A percentile compares a stretch with the other conserved stretches of the same genome.
These are phyloP conservation scores for Mycosphaerelloides madeirae DNA, from an alignment of 2,329 filamentous ascomycete species.

Conservation along the genomic window DNA sequence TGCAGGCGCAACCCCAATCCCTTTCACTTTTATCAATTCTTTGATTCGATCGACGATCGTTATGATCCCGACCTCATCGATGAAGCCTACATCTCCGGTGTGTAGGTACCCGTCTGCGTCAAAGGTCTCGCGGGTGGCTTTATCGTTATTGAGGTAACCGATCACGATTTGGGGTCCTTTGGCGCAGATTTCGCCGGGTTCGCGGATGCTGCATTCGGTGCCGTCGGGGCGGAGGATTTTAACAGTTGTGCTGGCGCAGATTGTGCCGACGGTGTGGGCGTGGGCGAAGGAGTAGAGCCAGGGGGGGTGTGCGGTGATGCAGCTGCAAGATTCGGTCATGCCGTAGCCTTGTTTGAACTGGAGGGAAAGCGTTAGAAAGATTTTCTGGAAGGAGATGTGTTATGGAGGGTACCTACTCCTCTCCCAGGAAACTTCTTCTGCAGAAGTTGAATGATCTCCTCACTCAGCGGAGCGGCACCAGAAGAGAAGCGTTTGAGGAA, in stretches of 20 bases:
- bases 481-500: slow-evolving; percentile 54
- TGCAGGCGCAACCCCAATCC: slow-evolving; percentile 50
- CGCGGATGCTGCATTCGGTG: slow-evolving; percentile 47
- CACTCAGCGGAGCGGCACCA: slow-evolving; percentile 56
- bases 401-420: slow-evolving; percentile 27
- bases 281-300: slow-evolving; percentile 55
- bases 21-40: slow-evolving; percentile 52
- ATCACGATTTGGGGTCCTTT: slow-evolving; percentile 50
- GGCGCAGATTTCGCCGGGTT: slow-evolving; percentile 54
- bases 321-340: slow-evolving; percentile 63
- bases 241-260: slow-evolving; percentile 56
- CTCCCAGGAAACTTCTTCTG: slow-evolving; percentile 54
- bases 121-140: slow-evolving; percentile 48
- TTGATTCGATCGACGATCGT: slow-evolving; percentile 53
- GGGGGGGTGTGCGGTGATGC: slow-evolving; percentile 58
- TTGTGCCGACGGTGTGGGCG: slow-evolving; percentile 51
- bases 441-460: slow-evolving; percentile 55
- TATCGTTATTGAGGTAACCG: slow-evolving; percentile 50
- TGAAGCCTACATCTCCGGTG: slow-evolving; percentile 46
- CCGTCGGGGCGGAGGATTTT: slow-evolving; percentile 57
- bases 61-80: slow-evolving; percentile 41
- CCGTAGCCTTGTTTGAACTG: slow-evolving; percentile 57
- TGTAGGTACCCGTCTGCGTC: slow-evolving; percentile 45
- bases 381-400: background rate
- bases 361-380: background rate